phyloP scores from a whole-genome alignment of 495 filamentous ascomycete species.

The Trichoderma parareesei region DNA sequence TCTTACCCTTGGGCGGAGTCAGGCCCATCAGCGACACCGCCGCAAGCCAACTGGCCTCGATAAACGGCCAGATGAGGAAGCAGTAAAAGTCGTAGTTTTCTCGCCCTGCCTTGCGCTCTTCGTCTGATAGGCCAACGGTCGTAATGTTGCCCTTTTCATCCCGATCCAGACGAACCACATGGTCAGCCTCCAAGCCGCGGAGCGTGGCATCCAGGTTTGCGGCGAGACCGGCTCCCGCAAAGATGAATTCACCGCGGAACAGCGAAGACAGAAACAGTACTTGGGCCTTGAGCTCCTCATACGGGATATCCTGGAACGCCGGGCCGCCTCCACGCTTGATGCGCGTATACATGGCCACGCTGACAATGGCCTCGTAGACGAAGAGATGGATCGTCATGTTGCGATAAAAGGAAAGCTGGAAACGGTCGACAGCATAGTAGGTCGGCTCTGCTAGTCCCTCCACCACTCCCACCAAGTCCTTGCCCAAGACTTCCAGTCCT shows the following conservation, averaged over 20 bases:
- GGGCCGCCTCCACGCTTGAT: slow-evolving; percentile 85
- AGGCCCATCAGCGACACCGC: slow-evolving; percentile 79
- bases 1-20: slow-evolving; percentile 56
- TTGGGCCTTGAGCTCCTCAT: slow-evolving; percentile 60
- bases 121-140: slow-evolving; percentile 63
- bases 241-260: slow-evolving; percentile 96
- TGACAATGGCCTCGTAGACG: slow-evolving; percentile 82
- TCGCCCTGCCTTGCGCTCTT: slow-evolving; percentile 66
- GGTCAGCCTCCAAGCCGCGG: slow-evolving; percentile 64
- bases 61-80: slow-evolving; percentile 96
- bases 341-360: slow-evolving; percentile 77
- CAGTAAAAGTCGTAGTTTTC: slow-evolving; percentile 99
- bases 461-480: slow-evolving; percentile 73
- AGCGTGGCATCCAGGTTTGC: slow-evolving; percentile 75
- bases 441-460: slow-evolving; percentile 77
- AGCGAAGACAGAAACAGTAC: slow-evolving; percentile 85
- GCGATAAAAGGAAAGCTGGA: slow-evolving; percentile 94
- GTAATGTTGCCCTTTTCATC: slow-evolving; percentile 46
- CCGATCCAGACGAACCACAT: slow-evolving; percentile 63
- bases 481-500: slow-evolving; percentile 83
- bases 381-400: slow-evolving; percentile 99
- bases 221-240: slow-evolving; percentile 73
- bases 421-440: slow-evolving; percentile 88
- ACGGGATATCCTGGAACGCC: slow-evolving; percentile 68
- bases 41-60: slow-evolving; percentile 87